Conservation (phyloP, 306 rosid genomes). For the Fragaria ananassa region DNA sequence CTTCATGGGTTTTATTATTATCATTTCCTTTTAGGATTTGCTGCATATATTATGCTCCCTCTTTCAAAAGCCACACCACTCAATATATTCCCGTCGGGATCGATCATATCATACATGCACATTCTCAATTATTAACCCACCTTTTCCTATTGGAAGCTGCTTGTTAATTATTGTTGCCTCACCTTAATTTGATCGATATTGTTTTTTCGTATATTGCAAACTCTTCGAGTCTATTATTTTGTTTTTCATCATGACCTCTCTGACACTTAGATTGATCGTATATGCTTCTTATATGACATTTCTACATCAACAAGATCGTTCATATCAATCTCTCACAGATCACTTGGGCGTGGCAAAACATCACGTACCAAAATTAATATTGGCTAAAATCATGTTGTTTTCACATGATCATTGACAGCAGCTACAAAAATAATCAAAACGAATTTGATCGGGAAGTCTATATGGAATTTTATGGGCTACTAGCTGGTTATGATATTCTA, state of each 20-base stretch:
- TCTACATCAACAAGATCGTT: background rate
- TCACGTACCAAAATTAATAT: background rate
- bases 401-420: background rate
- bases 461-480: background rate
- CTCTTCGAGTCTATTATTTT: background rate
- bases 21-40: background rate
- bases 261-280: background rate
- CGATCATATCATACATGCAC: background rate
- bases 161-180: background rate
- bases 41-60: constrained; percentile 1
- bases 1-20: background rate
- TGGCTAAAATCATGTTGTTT: background rate
- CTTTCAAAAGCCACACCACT: constrained; percentile 17
- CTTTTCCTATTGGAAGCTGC: background rate
- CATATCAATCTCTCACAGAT: background rate
- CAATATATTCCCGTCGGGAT: constrained; percentile 7
- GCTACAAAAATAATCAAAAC: background rate
- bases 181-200: background rate
- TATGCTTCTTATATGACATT: background rate
- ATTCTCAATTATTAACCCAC: constrained; percentile 18
- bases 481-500: background rate
- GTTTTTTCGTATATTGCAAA: background rate
- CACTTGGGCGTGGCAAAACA: background rate
- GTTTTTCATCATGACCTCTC: constrained; percentile 17
- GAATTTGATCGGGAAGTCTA: background rate